Evolutionary conservation across 1,139 yeast species (phyloP).

Genomic region (Magnusiomyces clavatus): DNA sequence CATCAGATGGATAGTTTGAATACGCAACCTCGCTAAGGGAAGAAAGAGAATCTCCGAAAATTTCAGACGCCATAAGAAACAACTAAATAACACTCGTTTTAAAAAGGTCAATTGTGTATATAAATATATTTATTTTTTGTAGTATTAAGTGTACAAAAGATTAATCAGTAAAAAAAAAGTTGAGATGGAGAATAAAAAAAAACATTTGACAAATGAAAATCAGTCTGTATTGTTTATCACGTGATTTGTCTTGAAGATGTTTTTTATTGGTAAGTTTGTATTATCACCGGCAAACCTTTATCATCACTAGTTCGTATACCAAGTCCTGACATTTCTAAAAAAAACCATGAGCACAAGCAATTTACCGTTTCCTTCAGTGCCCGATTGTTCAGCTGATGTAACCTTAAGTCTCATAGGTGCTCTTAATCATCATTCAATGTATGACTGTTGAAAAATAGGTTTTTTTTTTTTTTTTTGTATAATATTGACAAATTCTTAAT

Average conservation of each 20-base stretch:
- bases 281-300: neutral
- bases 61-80: conserved; percentile 9
- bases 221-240: neutral
- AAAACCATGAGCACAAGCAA: neutral
- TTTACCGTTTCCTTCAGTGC: neutral
- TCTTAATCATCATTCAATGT: no score
- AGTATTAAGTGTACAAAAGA: neutral
- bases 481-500: neutral
- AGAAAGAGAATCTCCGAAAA: conserved; percentile 12
- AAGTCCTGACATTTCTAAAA: neutral
- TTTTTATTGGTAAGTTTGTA: neutral
- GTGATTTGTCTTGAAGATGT: neutral
- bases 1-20: conserved; percentile 13
- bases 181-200: neutral
- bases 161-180: neutral
- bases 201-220: neutral
- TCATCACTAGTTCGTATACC: neutral
- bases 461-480: neutral
- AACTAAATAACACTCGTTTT: no score
- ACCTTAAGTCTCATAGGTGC: neutral
- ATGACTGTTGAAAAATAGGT: neutral
- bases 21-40: conserved; percentile 11
- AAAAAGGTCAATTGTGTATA: conserved; percentile 1
- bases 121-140: no score
- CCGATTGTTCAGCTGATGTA: neutral